Base-by-base conservation (phyloP, 768 basidiomycete genomes). In the Kwoniella shandongensis region DNA sequence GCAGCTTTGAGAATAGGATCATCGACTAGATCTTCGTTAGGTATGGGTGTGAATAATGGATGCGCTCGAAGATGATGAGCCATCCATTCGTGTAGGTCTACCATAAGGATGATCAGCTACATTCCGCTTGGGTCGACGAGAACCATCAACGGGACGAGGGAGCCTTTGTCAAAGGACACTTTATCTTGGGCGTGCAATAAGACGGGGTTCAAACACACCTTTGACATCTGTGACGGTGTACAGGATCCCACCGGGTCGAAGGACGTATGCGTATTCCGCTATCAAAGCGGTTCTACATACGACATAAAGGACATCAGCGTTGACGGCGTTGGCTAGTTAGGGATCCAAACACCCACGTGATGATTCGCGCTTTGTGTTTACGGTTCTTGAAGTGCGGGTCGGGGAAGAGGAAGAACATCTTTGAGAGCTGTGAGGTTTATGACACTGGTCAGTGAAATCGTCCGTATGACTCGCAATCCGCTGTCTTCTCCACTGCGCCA, bases 311-410 rank as follows among this genome's bases (percentile, higher is more conserved):
- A 7, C 40, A 42, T 7, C 22, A 8, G 7, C 40, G 6, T 23
- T 12, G 48, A 23, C 4, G 36, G 22, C 8, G 40, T 13, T n/a
- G 22, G 10, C 38, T 23, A 4, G n/a, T 15, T 17, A 8, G 13
- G 30, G 17, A 27, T 18, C 5, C 5, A 6, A 17, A 38, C 29
- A 70, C 79, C 52, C 48, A 79, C 50, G 93, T 96, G 73, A 98
- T 93, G 74, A 98, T 98, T 72, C 96, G 87, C 1, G 94, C 94
- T 79, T 99, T 99, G 81, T 98, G 94, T 77, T 99, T 99, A 68
- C 93, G 86, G 8, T 84, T 82, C 77, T 99, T 98, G 83, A 99
- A 99, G 76, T 98, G 96, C 0, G 96, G 96, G 77, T 99, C 96
- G 39, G 96, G 96, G 78, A 98, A 99, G 57, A 98, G 83, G 81